phyloP scores from a whole-genome alignment of 208 protist genomes.

The Acanthamoeba lenticulata region DNA sequence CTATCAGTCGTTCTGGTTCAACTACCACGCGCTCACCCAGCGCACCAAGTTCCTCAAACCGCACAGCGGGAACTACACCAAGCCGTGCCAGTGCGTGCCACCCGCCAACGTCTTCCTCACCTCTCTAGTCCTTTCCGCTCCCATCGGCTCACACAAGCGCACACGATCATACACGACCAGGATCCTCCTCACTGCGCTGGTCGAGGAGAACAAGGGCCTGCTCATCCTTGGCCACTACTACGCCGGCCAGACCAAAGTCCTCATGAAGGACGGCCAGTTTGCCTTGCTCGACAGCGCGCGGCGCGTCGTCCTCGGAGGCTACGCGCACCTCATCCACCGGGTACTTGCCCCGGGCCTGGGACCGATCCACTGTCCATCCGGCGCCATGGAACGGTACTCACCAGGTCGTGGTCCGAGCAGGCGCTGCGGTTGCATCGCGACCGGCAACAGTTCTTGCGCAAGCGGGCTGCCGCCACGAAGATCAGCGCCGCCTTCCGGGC shows the following conservation, averaged over 20 bases:
- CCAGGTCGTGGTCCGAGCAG: background rate
- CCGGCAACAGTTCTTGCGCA: background rate
- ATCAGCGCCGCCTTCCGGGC: background rate
- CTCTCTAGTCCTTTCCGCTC: background rate
- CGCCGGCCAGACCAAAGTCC: background rate
- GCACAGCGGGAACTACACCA: too few relatives aligned
- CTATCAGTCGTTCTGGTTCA: background rate
- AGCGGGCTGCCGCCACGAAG: background rate
- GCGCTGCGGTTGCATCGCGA: background rate
- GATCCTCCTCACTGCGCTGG: background rate
- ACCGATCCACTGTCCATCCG: too few relatives aligned
- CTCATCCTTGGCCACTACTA: background rate
- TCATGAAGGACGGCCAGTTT: background rate
- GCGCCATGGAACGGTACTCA: background rate
- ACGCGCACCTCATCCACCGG: background rate
- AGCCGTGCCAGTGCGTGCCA: too few relatives aligned
- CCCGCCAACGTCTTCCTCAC: too few relatives aligned
- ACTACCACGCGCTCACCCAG: background rate
- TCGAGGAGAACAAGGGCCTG: background rate
- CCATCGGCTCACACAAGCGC: background rate
- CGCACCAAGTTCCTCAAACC: background rate
- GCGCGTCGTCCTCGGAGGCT: background rate
- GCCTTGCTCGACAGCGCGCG: background rate
- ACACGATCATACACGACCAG: background rate
- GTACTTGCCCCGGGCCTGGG: background rate